These are phyloP conservation scores for Stipa capillata DNA, from an alignment of 176 grass and related monocot species.

Conservation along the genomic window DNA sequence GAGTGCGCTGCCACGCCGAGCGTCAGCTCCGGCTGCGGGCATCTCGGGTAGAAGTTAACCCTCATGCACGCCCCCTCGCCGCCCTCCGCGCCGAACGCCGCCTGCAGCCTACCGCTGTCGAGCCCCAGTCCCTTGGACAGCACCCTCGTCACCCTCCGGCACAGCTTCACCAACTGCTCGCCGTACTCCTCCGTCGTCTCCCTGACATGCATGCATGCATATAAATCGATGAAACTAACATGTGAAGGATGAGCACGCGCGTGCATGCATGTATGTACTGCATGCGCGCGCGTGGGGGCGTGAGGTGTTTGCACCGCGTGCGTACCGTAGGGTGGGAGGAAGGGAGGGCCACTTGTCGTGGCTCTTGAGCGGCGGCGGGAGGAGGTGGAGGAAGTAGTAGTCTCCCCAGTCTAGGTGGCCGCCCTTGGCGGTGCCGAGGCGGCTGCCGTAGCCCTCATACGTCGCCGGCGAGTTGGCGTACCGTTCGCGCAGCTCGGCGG, in stretches of 20 bases:
- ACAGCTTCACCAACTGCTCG: slow-evolving; percentile 38
- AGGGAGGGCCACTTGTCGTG: slow-evolving; percentile 71
- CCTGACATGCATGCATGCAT: slow-evolving; percentile 18
- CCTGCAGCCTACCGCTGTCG: slow-evolving; percentile 27
- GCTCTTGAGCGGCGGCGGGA: slow-evolving; percentile 45
- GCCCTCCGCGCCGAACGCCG: slow-evolving; percentile 48
- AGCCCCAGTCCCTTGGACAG: slow-evolving; percentile 58
- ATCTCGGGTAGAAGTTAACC: slow-evolving; percentile 81
- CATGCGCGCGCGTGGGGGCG: too few relatives aligned
- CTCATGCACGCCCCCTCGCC: slow-evolving; percentile 54
- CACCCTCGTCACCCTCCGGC: slow-evolving; percentile 34
- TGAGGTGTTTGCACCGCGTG: too few relatives aligned
- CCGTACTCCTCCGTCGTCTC: slow-evolving; percentile 64
- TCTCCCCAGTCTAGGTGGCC: slow-evolving; percentile 76
- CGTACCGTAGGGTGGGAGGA: slow-evolving; percentile 39
- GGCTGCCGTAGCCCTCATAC: slow-evolving; percentile 93
- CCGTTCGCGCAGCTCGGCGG: slow-evolving; percentile 48
- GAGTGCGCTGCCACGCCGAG: slow-evolving; percentile 73
- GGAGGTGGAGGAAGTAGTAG: slow-evolving; percentile 80
- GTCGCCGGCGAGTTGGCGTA: slow-evolving; percentile 75
- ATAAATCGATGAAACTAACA: not conserved
- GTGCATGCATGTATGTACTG: not conserved
- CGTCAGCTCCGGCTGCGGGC: slow-evolving; percentile 84
- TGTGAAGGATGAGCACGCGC: not conserved
- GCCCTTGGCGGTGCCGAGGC: slow-evolving; percentile 50